Conservation (phyloP, 176 grass and related monocot genomes). For the Oryza australiensis region DNA sequence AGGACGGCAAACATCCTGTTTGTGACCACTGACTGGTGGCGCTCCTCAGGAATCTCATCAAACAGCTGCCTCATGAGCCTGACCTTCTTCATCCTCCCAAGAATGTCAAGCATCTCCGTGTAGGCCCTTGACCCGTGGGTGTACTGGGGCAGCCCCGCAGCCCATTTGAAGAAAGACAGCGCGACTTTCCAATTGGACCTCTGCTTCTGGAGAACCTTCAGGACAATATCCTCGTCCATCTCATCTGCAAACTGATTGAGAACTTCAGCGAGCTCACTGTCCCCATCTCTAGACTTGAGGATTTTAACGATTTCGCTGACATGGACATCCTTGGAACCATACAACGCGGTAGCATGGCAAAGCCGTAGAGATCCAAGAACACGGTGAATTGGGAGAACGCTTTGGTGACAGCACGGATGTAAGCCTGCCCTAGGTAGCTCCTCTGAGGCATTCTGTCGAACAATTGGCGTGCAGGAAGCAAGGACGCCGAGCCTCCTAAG, state of each 20-base stretch:
- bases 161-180: slow-evolving; percentile 63
- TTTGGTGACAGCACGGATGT: not conserved
- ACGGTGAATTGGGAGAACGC: not conserved
- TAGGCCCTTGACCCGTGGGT: slow-evolving; percentile 47
- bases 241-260: slow-evolving; percentile 33
- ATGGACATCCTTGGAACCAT: not conserved
- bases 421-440: not conserved
- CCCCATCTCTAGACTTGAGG: slow-evolving; percentile 38
- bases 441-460: slow-evolving; percentile 27
- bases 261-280: not conserved
- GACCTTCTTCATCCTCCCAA: slow-evolving; percentile 80
- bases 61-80: slow-evolving; percentile 56
- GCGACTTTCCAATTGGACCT: slow-evolving; percentile 62
- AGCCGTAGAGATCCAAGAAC: not conserved
- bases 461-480: not conserved
- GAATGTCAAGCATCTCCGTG: slow-evolving; percentile 66
- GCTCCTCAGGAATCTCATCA: slow-evolving; percentile 50
- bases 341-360: not conserved
- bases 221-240: slow-evolving; percentile 51
- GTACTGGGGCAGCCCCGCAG: slow-evolving; percentile 20
- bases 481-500: not conserved
- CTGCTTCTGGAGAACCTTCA: slow-evolving; percentile 56
- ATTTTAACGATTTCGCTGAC: slow-evolving; percentile 26
- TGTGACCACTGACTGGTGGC: slow-evolving; percentile 2
- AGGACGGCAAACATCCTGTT: slow-evolving; percentile 67